These are phyloP conservation scores for Fusarium oxysporum DNA, from an alignment of 2,329 filamentous ascomycete genomes.

Conservation along the genomic window DNA sequence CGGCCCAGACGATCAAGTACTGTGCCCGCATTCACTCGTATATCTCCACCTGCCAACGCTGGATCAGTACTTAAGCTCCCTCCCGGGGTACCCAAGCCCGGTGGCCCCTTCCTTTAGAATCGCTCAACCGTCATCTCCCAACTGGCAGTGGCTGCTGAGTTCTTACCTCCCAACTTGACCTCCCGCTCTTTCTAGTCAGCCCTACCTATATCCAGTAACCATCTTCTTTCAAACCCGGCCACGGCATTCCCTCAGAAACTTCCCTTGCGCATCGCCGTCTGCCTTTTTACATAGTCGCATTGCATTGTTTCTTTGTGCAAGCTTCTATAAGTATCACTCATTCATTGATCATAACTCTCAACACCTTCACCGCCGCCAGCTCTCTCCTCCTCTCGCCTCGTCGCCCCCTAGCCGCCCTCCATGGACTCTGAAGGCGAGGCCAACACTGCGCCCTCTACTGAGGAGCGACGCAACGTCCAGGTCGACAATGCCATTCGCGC, in stretches of 20 bases:
- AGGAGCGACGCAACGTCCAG: slow-evolving; percentile 67
- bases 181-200: slow-evolving; percentile 45
- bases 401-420: slow-evolving; percentile 41
- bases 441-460: slow-evolving; percentile 47
- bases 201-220: slow-evolving; percentile 39
- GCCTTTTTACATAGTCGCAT: slow-evolving; percentile 22
- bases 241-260: slow-evolving; percentile 16
- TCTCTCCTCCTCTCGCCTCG: slow-evolving; percentile 30
- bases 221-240: slow-evolving; percentile 36
- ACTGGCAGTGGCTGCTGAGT: slow-evolving; percentile 24
- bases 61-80: slow-evolving; percentile 25
- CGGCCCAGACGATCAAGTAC: slow-evolving; percentile 9
- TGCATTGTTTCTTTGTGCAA: slow-evolving; percentile 7
- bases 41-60: slow-evolving; percentile 1
- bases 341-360: slow-evolving; percentile 23
- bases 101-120: slow-evolving; percentile 9
- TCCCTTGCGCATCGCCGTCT: slow-evolving; percentile 4
- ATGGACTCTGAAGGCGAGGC: slow-evolving; percentile 61
- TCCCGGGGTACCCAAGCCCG: slow-evolving; percentile 21
- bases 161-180: slow-evolving; percentile 32
- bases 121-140: slow-evolving; percentile 33
- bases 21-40: slow-evolving; percentile 25
- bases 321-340: slow-evolving; percentile 17
- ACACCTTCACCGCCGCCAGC: slow-evolving; percentile 44
- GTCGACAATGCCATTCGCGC: slow-evolving; percentile 93